phyloP scores from a whole-genome alignment of 2,329 filamentous ascomycete species.

The Phoma sp. region DNA sequence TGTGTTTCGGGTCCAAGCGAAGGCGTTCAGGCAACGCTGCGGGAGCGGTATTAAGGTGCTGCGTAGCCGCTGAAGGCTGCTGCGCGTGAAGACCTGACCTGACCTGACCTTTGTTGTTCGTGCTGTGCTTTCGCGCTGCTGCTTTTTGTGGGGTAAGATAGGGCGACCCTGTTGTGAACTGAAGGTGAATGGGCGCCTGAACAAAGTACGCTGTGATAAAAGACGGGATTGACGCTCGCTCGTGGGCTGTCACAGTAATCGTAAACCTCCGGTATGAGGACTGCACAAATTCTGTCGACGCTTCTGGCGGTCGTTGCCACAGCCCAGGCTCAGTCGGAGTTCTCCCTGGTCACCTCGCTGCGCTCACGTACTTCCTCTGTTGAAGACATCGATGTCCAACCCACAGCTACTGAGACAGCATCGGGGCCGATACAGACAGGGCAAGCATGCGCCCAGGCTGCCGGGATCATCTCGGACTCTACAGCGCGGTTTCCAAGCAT shows the following conservation, averaged over 20 bases:
- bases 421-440: slow-evolving; percentile 39
- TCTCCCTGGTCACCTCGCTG: neutral
- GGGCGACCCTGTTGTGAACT: neutral
- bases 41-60: slow-evolving; percentile 16
- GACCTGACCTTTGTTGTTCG: neutral
- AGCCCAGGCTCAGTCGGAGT: slow-evolving; percentile 24
- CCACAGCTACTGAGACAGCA: slow-evolving; percentile 33
- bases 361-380: slow-evolving; percentile 21
- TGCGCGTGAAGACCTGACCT: neutral
- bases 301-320: slow-evolving; percentile 24
- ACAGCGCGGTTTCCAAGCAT: slow-evolving; percentile 27
- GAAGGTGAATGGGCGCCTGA: slow-evolving; percentile 2
- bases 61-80: slow-evolving; percentile 1
- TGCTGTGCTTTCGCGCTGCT: neutral
- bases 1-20: neutral
- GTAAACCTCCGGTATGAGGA: slow-evolving; percentile 25
- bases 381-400: slow-evolving; percentile 32
- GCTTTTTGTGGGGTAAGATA: slow-evolving; percentile 1
- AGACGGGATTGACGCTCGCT: neutral
- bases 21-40: slow-evolving; percentile 8
- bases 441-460: slow-evolving; percentile 38
- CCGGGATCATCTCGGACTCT: slow-evolving; percentile 21
- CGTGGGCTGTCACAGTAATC: neutral
- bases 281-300: slow-evolving; percentile 22
- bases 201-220: slow-evolving; percentile 1